Conservation (phyloP, 2,329 filamentous ascomycete species). For the Monosporascus sp. region DNA sequence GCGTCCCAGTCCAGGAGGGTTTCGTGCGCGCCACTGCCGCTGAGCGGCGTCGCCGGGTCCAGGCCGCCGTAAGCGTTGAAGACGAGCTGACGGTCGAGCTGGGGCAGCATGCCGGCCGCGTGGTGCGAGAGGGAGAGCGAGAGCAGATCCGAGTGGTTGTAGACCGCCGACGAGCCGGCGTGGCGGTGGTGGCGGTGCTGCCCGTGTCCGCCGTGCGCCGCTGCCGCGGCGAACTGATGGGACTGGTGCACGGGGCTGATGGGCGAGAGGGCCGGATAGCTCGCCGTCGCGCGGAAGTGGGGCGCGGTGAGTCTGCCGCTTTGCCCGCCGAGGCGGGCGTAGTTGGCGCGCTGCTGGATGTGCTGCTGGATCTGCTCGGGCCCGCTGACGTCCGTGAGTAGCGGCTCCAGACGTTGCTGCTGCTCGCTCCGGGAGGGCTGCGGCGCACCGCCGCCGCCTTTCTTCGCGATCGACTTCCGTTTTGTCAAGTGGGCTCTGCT, state of each 20-base stretch:
- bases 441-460: constrained; percentile 22
- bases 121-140: constrained; percentile 45
- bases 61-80: constrained; percentile 64
- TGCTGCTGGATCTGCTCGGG: constrained; percentile 31
- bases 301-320: constrained; percentile 33
- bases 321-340: constrained; percentile 35
- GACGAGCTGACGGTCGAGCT: constrained; percentile 70
- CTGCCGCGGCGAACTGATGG: constrained; percentile 4
- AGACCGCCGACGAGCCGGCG: constrained; percentile 30
- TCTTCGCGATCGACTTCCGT: constrained; percentile 34
- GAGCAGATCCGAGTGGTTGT: constrained; percentile 46
- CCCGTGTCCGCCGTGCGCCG: constrained; percentile 10
- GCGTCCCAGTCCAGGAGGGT: constrained; percentile 42
- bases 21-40: constrained; percentile 29
- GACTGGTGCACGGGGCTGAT: constrained; percentile 41
- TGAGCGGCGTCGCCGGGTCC: constrained; percentile 30
- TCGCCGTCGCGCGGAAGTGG: constrained; percentile 30
- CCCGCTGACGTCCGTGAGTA: constrained; percentile 30
- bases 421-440: constrained; percentile 27
- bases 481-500: constrained; percentile 23
- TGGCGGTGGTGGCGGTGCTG: constrained; percentile 19
- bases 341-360: constrained; percentile 32
- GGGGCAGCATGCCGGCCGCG: constrained; percentile 51
- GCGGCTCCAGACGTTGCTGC: constrained; percentile 30
- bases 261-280: constrained; percentile 44